A percentile compares a stretch with the other conserved stretches of the same genome.
These are phyloP conservation scores for Cyclostephanos tholiformis DNA, from an alignment of 108 stramenopile species.

Conservation along the genomic window DNA sequence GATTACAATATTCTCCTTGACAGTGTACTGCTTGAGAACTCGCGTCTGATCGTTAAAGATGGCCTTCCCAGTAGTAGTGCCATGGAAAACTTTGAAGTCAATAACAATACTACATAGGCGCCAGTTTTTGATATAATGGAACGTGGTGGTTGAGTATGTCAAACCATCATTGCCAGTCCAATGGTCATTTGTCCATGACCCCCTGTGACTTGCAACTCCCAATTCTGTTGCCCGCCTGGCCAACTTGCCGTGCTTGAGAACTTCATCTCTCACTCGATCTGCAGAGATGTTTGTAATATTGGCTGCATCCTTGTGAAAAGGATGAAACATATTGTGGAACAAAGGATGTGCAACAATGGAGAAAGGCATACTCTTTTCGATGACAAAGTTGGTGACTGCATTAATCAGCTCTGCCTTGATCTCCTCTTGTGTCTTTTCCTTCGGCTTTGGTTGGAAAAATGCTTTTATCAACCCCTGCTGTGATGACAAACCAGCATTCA, in stretches of 20 bases:
- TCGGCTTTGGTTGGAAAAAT: too few species aligned
- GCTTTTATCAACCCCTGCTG: too few species aligned
- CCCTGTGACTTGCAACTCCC: neutral
- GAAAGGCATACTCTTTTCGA: neutral
- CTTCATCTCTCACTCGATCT: neutral
- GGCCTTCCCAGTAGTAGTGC: neutral
- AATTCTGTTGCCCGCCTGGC: neutral
- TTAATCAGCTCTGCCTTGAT: neutral
- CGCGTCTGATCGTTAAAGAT: constrained; percentile 1
- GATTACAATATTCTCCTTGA: too few species aligned
- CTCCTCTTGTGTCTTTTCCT: too few species aligned
- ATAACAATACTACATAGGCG: neutral
- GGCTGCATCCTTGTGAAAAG: neutral
- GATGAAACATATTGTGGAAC: neutral
- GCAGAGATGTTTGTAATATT: constrained; percentile 2
- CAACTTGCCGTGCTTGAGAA: neutral
- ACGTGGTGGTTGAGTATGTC: neutral
- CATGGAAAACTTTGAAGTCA: constrained; percentile 8
- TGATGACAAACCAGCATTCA: too few species aligned
- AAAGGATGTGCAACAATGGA: neutral
- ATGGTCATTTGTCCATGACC: neutral
- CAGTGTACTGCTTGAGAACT: too few species aligned
- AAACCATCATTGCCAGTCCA: neutral
- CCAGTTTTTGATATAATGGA: constrained; percentile 4
- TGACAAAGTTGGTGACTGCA: neutral